Evolutionary conservation across 2,329 filamentous ascomycete genomes (phyloP), one percentile per base, ranked within the genome.

Genomic region (Amesomyces nigricolor): DNA sequence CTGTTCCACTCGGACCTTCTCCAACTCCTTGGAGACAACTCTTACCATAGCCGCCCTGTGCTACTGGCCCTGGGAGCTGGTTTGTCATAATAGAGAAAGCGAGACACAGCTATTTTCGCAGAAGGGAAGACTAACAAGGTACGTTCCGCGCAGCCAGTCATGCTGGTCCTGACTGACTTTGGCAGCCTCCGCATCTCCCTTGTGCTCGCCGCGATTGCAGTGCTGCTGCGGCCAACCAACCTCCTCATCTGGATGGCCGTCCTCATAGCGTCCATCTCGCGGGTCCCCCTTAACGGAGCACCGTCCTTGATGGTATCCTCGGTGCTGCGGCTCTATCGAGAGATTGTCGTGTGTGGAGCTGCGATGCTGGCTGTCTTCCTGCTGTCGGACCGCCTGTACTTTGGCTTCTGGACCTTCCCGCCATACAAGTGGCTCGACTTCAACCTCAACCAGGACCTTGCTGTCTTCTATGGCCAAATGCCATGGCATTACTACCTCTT

Each of bases 401-500:
- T 95, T 68, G 83, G 84, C 51, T 73, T 82, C 59, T 96, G 90
- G 89, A 89, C 90, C 0, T 89, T 99, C 54, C 94, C 94, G 4
- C 88, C 91, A 0, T 81, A 92, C 60, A 86, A 87, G 54, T 97
- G 91, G 73, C 78, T 97, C 56, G 82, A 92, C 67, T 92, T 96
- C 77, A 99, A 99, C 72, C 78, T 99, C 53, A 82, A 86, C 17
- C 87, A 95, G 69, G 88, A 88, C 7, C 78, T 99, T 5, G 90
- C 94, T 26, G 82, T 92, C 47, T 97, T 97, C 71, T 99, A 99
- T 68, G 94, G 94, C 19, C 81, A 77, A 47, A 97, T 95, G 71
- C 84, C 89, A 59, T 87, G 87, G 79, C 91, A 96, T 70, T 99
- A 97, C 73, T 99, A 96, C 70, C 72, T 95, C 30, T 87, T 88